phyloP scores from a whole-genome alignment of 179 eudicot genomes.

The Pouteria campechiana region DNA sequence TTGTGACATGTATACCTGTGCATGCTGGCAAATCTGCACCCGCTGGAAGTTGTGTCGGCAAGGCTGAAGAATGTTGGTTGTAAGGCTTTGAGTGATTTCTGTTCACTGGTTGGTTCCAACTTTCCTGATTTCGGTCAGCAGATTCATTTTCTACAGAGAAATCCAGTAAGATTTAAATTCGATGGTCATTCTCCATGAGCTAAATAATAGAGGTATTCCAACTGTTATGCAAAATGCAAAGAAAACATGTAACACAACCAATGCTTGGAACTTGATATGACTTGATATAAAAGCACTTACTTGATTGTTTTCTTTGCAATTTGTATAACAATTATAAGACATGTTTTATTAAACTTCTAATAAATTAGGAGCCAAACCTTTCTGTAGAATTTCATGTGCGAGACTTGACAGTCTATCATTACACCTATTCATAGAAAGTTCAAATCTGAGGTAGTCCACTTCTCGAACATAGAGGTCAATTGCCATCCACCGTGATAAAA shows the following conservation, averaged over 20 bases:
- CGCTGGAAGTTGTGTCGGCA: constrained; percentile 62
- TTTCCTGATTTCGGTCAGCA: constrained; percentile 36
- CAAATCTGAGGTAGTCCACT: constrained; percentile 83
- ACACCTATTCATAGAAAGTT: constrained; percentile 80
- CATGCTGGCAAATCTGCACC: constrained; percentile 69
- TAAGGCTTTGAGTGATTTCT: constrained; percentile 33
- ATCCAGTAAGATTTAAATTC: too few relatives aligned
- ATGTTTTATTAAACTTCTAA: too few relatives aligned
- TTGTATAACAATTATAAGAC: too few relatives aligned
- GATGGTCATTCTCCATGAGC: too few relatives aligned
- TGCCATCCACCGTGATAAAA: constrained; percentile 94
- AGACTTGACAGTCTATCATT: constrained; percentile 32
- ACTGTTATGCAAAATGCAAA: too few relatives aligned
- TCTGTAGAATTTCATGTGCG: constrained; percentile 54
- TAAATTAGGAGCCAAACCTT: constrained; percentile 30
- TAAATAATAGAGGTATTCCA: too few relatives aligned
- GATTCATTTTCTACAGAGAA: constrained; percentile 32
- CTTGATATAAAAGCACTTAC: too few relatives aligned
- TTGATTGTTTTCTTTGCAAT: too few relatives aligned
- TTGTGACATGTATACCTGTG: too few relatives aligned
- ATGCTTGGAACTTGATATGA: too few relatives aligned
- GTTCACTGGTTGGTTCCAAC: constrained; percentile 34
- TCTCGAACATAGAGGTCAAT: constrained; percentile 83
- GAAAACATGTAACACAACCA: too few relatives aligned
- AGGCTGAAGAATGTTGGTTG: constrained; percentile 20